Evolutionary conservation across 441 rosid genomes (phyloP).

Genomic region (Bocquillonia castaneifolia): DNA sequence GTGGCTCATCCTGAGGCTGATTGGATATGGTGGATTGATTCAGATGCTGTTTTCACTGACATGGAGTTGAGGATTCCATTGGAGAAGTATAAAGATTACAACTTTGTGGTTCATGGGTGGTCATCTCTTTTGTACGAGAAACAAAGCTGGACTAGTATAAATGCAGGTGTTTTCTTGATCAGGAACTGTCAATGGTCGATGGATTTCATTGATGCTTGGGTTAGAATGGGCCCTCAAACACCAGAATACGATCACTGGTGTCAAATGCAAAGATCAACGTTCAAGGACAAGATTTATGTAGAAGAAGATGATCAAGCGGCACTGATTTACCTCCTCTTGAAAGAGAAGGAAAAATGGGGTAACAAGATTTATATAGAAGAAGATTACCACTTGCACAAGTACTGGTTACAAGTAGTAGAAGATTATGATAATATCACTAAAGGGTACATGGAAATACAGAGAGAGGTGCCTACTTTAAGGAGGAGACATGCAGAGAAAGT

Average conservation of each 20-base stretch:
- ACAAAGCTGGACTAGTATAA: constrained; percentile 71
- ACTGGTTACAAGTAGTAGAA: constrained; percentile 54
- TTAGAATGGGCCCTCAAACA: constrained; percentile 53
- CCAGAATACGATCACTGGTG: constrained; percentile 58
- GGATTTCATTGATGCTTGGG: constrained; percentile 75
- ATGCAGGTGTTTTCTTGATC: constrained; percentile 66
- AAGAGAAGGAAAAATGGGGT: constrained; percentile 36
- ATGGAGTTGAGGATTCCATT: constrained; percentile 76
- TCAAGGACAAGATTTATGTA: constrained; percentile 60
- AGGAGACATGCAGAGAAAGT: constrained; percentile 83
- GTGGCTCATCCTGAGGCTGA: constrained; percentile 90
- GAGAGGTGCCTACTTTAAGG: constrained; percentile 33
- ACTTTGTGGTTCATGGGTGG: constrained; percentile 88
- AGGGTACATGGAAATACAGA: constrained; percentile 46
- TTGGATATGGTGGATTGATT: constrained; percentile 99
- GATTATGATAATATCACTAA: constrained; percentile 45
- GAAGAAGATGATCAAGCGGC: constrained; percentile 81
- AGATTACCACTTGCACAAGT: constrained; percentile 61
- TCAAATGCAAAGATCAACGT: constrained; percentile 42
- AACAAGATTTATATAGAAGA: constrained; percentile 68
- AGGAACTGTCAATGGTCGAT: constrained; percentile 90
- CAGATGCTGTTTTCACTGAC: constrained; percentile 82
- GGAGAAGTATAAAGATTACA: constrained; percentile 50
- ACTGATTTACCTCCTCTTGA: constrained; percentile 52
- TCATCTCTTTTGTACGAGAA: constrained; percentile 39